Conservation (phyloP, 1,284 basidiomycete genomes). For the Naganishia cerealis region DNA sequence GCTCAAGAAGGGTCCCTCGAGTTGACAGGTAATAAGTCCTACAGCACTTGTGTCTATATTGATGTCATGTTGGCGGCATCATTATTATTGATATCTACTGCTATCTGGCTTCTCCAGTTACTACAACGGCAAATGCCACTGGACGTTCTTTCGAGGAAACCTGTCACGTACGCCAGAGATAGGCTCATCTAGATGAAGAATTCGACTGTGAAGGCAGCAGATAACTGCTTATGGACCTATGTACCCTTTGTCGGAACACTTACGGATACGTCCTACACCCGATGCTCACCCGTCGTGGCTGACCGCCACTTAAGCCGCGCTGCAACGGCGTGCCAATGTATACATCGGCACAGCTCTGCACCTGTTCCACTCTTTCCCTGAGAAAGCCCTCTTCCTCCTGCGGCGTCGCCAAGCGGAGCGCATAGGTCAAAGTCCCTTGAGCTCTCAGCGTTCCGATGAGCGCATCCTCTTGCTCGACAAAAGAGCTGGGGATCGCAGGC, state of each 20-base stretch:
- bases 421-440: constrained; percentile 49
- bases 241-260: too few species aligned
- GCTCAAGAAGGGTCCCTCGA: too few species aligned
- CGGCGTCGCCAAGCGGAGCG: constrained; percentile 42
- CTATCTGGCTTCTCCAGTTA: too few species aligned
- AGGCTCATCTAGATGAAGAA: constrained; percentile 54
- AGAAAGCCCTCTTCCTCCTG: constrained; percentile 12
- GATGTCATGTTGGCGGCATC: too few species aligned
- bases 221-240: background rate
- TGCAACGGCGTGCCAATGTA: constrained; percentile 49
- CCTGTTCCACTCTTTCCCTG: constrained; percentile 34
- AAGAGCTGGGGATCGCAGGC: constrained; percentile 37
- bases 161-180: constrained; percentile 42
- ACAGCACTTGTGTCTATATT: too few species aligned
- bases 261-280: constrained; percentile 45
- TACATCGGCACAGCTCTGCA: constrained; percentile 41
- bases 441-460: constrained; percentile 54
- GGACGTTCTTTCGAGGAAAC: too few species aligned
- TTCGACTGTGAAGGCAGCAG: constrained; percentile 7
- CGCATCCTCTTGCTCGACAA: constrained; percentile 55
- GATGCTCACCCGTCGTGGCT: constrained; percentile 49
- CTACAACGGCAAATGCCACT: too few species aligned
- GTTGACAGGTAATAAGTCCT: too few species aligned
- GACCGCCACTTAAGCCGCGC: constrained; percentile 51
- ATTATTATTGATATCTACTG: too few species aligned